Evolutionary conservation across 345 rosid genomes (phyloP), one percentile per base, ranked within the genome.

Genomic region (Rhodamnia argentea): DNA sequence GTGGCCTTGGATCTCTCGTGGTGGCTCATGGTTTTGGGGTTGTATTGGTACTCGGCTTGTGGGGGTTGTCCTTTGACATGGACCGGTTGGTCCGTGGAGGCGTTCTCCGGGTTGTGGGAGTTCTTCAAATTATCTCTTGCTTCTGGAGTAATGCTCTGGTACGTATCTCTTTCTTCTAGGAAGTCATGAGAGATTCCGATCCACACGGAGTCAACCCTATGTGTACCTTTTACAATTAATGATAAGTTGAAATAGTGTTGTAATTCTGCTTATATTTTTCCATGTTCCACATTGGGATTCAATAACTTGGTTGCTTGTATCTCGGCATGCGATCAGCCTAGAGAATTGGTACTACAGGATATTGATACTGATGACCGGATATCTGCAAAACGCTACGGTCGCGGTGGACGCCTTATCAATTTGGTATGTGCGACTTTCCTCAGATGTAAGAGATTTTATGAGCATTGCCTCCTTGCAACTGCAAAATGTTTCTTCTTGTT

Each of bases 121-220:
- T 91, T 91, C 50, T 13, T 87, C 13, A 88, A 88, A 29, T 83
- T 91, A 0, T 91, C 93, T 13, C 87, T 88, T 58, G 90, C 93
- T 84, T 90, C 93, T 22, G 93, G 93, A 3, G 91, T 91, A 76
- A 91, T 91, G 93, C 76, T 89, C 27, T 91, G 93, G 93, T 91
- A 88, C 18, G 53, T 44, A 76, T 60, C n/a, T 22, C 15, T 2
- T 47, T 47, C 50, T 47, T n/a, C n/a, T n/a, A n/a, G n/a, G n/a
- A n/a, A n/a, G n/a, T n/a, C n/a, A n/a, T n/a, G n/a, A n/a, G n/a
- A n/a, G n/a, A n/a, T n/a, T n/a, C n/a, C n/a, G n/a, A n/a, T n/a
- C n/a, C n/a, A n/a, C n/a, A n/a, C n/a, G n/a, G n/a, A n/a, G n/a
- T n/a, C n/a, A n/a, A n/a, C n/a, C n/a, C n/a, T n/a, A n/a, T n/a